Evolutionary conservation across 352 stramenopile species (phyloP).

Genomic region (Phytophthora fragariae): DNA sequence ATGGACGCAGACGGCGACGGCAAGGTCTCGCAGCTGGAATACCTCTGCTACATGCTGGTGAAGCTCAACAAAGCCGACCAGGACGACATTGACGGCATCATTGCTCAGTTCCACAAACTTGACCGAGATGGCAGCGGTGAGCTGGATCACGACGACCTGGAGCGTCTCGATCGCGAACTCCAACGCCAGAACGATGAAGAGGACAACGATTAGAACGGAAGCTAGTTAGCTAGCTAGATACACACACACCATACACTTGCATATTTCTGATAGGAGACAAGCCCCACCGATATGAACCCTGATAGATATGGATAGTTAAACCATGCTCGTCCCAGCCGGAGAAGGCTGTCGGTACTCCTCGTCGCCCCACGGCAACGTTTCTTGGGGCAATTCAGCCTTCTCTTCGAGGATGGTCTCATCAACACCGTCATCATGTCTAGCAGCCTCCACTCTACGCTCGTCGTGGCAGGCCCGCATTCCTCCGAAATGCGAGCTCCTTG

Average conservation of each 20-base stretch:
- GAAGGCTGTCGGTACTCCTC: slow-evolving; percentile 26
- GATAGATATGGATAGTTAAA: neutral
- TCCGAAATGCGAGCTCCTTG: slow-evolving; percentile 53
- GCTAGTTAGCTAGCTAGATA: neutral
- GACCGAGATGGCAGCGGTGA: slow-evolving; percentile 74
- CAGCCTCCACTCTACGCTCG: neutral
- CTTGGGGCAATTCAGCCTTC: neutral
- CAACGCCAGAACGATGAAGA: slow-evolving; percentile 46
- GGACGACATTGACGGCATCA: slow-evolving; percentile 68
- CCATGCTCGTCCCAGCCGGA: neutral
- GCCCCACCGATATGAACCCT: no score
- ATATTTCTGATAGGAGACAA: no score
- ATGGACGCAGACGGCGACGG: slow-evolving; percentile 76
- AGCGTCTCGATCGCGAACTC: slow-evolving; percentile 65
- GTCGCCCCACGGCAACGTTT: neutral
- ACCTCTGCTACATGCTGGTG: slow-evolving; percentile 77
- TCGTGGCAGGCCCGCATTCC: slow-evolving; percentile 43
- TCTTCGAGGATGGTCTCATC: neutral
- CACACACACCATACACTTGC: neutral
- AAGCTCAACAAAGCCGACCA: slow-evolving; percentile 79
- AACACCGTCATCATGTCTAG: neutral
- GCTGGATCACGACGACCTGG: slow-evolving; percentile 70
- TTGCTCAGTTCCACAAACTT: slow-evolving; percentile 72
- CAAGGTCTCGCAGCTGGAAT: slow-evolving; percentile 75
- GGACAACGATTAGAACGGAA: slow-evolving; percentile 4